Percentiles rank a stretch among this genome's conserved stretches.
phyloP scores from a whole-genome alignment of 2,329 filamentous ascomycete genomes.

The Stagonosporopsis cucurbitacearum region DNA sequence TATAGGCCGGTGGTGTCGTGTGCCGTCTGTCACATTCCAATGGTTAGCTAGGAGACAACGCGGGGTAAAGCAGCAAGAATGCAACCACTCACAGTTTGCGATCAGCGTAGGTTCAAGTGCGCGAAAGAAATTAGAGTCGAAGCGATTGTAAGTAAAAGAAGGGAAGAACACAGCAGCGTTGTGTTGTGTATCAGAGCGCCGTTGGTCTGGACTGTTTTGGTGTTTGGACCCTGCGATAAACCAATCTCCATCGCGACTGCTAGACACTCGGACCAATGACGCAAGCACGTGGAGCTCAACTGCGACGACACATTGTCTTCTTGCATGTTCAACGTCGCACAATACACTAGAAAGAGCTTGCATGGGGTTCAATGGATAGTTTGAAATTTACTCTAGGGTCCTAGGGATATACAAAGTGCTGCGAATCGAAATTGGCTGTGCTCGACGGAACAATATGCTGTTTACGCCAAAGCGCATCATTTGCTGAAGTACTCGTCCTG shows the following conservation, averaged over 20 bases:
- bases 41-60: conserved; percentile 41
- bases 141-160: conserved; percentile 1
- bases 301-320: not conserved
- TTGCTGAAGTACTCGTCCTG: conserved; percentile 38
- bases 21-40: conserved; percentile 38
- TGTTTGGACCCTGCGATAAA: conserved; percentile 17
- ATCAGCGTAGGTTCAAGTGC: not conserved
- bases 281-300: conserved; percentile 16
- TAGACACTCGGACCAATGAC: conserved; percentile 21
- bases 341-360: not conserved
- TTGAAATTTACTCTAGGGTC: conserved; percentile 30
- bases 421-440: conserved; percentile 14
- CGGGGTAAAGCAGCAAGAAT: conserved; percentile 27
- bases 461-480: conserved; percentile 15
- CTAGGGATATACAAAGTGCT: conserved; percentile 22
- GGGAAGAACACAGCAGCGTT: conserved; percentile 4
- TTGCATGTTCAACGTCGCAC: conserved; percentile 4
- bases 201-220: conserved; percentile 19
- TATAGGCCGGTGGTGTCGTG: conserved; percentile 28
- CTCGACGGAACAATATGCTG: conserved; percentile 9
- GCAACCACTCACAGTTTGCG: conserved; percentile 18
- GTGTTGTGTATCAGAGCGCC: conserved; percentile 9
- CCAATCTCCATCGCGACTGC: conserved; percentile 21
- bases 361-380: not conserved
- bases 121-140: not conserved